Percentiles rank a stretch among this genome's conserved stretches.
Evolutionary conservation across 345 rosid genomes (phyloP).

Genomic region (Litchi chinensis): DNA sequence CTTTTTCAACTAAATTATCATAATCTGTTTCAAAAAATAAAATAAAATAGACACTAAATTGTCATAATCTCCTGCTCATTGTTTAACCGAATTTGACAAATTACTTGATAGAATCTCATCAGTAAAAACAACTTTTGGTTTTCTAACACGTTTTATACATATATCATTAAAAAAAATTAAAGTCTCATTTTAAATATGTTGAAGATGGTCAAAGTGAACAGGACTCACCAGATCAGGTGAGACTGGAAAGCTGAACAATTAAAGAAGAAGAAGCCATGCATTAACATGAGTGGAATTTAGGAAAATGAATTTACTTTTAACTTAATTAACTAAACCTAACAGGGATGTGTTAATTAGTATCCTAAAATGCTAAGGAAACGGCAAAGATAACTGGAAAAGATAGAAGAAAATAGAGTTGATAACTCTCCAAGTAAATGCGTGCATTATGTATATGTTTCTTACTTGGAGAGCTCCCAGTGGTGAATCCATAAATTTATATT

Average conservation of each 20-base stretch:
- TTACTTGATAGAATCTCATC: not conserved
- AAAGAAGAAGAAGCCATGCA: conserved; percentile 11
- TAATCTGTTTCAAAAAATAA: too few species aligned
- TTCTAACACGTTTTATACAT: not conserved
- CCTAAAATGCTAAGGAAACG: conserved; percentile 18
- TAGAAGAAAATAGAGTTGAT: not conserved
- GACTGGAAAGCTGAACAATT: conserved; percentile 1
- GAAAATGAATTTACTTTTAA: conserved; percentile 30
- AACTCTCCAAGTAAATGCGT: conserved; percentile 36
- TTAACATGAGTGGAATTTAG: conserved; percentile 12
- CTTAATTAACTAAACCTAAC: conserved; percentile 27
- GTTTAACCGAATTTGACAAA: not conserved
- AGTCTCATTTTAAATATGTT: not conserved
- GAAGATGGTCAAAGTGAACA: not conserved
- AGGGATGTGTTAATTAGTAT: conserved; percentile 23
- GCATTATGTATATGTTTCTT: conserved; percentile 32
- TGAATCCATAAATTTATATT: conserved; percentile 9
- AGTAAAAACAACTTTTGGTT: not conserved
- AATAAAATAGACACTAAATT: too few species aligned
- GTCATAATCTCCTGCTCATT: not conserved
- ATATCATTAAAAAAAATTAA: too few species aligned
- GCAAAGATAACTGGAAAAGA: conserved; percentile 12
- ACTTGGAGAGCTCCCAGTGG: conserved; percentile 25
- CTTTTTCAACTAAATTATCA: not conserved
- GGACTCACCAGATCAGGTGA: not conserved